Evolutionary conservation across 148 eudicot species (phyloP).

Genomic region (Gaultheria prostrata): DNA sequence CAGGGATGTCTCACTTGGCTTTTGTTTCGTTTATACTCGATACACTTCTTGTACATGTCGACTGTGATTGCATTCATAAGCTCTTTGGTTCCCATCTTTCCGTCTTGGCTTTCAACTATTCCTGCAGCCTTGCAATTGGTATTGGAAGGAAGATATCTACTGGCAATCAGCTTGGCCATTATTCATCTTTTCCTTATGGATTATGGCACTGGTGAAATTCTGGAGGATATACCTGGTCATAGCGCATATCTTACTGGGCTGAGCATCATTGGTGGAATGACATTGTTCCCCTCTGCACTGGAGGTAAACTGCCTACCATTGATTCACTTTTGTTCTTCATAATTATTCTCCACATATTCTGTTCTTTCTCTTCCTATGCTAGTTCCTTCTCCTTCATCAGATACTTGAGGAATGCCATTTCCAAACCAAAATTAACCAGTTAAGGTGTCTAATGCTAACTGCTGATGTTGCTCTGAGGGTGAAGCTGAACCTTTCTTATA

Average conservation of each 20-base stretch:
- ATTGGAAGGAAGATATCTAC: slow-evolving; percentile 63
- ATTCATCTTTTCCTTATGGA: slow-evolving; percentile 77
- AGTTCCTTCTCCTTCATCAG: neutral
- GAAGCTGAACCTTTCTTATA: neutral
- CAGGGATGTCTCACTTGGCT: slow-evolving; percentile 98
- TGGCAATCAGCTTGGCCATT: slow-evolving; percentile 54
- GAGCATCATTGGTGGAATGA: slow-evolving; percentile 94
- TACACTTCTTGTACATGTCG: slow-evolving; percentile 89
- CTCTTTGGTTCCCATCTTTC: slow-evolving; percentile 80
- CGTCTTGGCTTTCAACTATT: slow-evolving; percentile 65
- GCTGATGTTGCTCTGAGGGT: neutral
- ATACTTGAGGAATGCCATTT: neutral
- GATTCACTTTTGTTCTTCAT: neutral
- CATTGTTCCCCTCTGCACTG: slow-evolving; percentile 77
- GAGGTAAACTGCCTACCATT: slow-evolving; percentile 27
- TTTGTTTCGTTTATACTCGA: slow-evolving; percentile 69
- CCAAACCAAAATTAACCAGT: neutral
- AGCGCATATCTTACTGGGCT: slow-evolving; percentile 84
- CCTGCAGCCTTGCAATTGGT: slow-evolving; percentile 75
- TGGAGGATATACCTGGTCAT: slow-evolving; percentile 80
- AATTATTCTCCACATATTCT: neutral
- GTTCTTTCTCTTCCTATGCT: neutral
- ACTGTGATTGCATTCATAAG: slow-evolving; percentile 74
- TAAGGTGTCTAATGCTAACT: neutral
- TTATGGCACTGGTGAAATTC: slow-evolving; percentile 67